These are phyloP conservation scores for Venturia nashicola DNA, from an alignment of 2,329 filamentous ascomycete genomes.

Conservation along the genomic window DNA sequence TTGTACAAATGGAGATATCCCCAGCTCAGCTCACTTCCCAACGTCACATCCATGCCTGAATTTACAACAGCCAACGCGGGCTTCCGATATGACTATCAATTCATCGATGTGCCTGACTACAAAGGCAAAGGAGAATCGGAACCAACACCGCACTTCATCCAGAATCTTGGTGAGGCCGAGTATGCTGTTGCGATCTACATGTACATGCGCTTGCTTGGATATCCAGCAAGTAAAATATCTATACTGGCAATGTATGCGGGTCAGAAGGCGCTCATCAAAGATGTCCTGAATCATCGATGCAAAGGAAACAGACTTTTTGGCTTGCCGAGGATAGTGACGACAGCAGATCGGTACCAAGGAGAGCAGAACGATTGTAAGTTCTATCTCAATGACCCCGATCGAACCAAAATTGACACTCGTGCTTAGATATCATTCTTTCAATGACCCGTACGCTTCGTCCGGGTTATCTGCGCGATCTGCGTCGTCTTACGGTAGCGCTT, in stretches of 20 bases:
- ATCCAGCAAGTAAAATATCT: conserved; percentile 70
- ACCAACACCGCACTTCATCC: conserved; percentile 86
- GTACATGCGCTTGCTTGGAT: conserved; percentile 94
- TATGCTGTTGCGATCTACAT: conserved; percentile 92
- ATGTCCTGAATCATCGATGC: conserved; percentile 76
- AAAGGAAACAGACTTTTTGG: conserved; percentile 76
- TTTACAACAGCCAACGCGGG: conserved; percentile 80
- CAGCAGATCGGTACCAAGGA: conserved; percentile 97
- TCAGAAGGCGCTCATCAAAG: conserved; percentile 74
- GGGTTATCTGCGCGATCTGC: conserved; percentile 86
- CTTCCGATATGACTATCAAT: conserved; percentile 90
- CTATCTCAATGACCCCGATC: neutral
- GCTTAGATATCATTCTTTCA: conserved; percentile 80
- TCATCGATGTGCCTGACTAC: conserved; percentile 90
- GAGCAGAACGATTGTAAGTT: conserved; percentile 95
- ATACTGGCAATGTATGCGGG: conserved; percentile 92
- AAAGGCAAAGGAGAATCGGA: conserved; percentile 81
- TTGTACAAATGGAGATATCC: conserved; percentile 92
- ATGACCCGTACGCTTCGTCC: conserved; percentile 79
- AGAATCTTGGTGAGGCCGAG: conserved; percentile 93
- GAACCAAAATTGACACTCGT: neutral
- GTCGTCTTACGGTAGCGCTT: conserved; percentile 85
- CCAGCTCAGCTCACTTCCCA: conserved; percentile 64
- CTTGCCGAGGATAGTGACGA: conserved; percentile 77
- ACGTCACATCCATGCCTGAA: conserved; percentile 55